A percentile compares a stretch with the other conserved stretches of the same genome.
phyloP scores from a whole-genome alignment of 2,329 filamentous ascomycete genomes.

The Botrytis squamosa region DNA sequence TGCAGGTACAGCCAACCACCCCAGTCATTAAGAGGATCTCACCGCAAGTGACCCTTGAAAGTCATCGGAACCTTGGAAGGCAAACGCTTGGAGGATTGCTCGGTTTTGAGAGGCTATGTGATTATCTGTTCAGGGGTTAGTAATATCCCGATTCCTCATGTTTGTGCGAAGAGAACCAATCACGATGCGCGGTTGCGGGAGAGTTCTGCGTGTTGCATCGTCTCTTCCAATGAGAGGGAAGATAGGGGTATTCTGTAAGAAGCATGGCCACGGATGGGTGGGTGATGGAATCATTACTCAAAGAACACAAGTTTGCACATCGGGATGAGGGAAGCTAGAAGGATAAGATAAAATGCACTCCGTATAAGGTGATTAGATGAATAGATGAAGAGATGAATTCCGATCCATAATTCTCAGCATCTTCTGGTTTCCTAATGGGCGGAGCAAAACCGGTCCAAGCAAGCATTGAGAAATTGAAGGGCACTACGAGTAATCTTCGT shows the following conservation, averaged over 20 bases:
- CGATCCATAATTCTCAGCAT: background rate
- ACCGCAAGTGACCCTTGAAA: constrained; percentile 1
- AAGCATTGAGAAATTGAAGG: constrained; percentile 12
- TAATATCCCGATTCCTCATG: background rate
- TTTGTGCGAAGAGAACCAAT: background rate
- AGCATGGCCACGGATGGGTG: too few relatives aligned
- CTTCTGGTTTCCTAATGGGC: background rate
- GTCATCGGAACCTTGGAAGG: background rate
- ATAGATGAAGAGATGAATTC: background rate
- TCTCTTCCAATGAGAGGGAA: background rate
- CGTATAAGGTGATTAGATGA: background rate
- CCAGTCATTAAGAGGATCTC: constrained; percentile 7
- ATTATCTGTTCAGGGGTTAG: background rate
- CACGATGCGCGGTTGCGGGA: background rate
- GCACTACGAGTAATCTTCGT: background rate
- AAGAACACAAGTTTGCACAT: background rate
- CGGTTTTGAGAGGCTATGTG: background rate
- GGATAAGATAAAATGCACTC: background rate
- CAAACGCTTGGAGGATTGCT: constrained; percentile 18
- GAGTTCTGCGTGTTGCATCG: background rate
- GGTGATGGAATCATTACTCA: background rate
- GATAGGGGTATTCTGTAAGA: background rate
- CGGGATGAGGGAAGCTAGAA: background rate
- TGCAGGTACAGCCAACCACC: constrained; percentile 14
- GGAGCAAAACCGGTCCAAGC: background rate